These are phyloP conservation scores for Debaryomyces sp. DNA, from an alignment of 1,139 yeast species.

Conservation along the genomic window DNA sequence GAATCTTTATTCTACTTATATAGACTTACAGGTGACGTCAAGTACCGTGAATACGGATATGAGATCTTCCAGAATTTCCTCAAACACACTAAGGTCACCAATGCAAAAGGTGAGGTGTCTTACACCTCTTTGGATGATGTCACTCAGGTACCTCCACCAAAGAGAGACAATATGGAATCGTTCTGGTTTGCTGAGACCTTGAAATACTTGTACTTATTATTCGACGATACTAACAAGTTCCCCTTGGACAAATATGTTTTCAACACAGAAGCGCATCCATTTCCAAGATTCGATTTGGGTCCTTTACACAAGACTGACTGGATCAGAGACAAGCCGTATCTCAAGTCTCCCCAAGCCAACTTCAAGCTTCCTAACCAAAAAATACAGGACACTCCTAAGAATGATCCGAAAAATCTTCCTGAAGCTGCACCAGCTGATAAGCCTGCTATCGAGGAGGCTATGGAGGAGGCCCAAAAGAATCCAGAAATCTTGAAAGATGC, in stretches of 20 bases:
- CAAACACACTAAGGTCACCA: slow-evolving; percentile 55
- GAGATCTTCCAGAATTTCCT: slow-evolving; percentile 76
- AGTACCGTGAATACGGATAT: slow-evolving; percentile 90
- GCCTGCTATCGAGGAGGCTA: slow-evolving; percentile 38
- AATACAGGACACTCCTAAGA: slow-evolving; percentile 9
- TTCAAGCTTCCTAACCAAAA: not conserved
- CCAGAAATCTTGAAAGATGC: slow-evolving; percentile 30
- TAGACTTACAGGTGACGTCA: slow-evolving; percentile 77
- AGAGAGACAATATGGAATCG: slow-evolving; percentile 80
- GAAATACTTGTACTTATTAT: slow-evolving; percentile 81
- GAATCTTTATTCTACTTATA: slow-evolving; percentile 84
- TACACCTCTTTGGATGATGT: slow-evolving; percentile 75
- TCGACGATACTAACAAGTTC: slow-evolving; percentile 61
- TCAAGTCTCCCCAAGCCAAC: not conserved
- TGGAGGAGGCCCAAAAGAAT: slow-evolving; percentile 39
- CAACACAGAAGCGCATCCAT: slow-evolving; percentile 93
- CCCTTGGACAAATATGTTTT: slow-evolving; percentile 73
- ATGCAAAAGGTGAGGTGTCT: slow-evolving; percentile 55
- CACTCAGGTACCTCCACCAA: slow-evolving; percentile 53
- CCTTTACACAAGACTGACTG: slow-evolving; percentile 68
- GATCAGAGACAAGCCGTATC: slow-evolving; percentile 33
- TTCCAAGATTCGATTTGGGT: slow-evolving; percentile 68
- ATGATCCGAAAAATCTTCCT: slow-evolving; percentile 39
- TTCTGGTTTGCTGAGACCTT: slow-evolving; percentile 95
- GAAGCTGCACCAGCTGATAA: slow-evolving; percentile 50